These are phyloP conservation scores for Aspergillus hortae DNA, from an alignment of 2,329 filamentous ascomycete genomes.

Conservation along the genomic window DNA sequence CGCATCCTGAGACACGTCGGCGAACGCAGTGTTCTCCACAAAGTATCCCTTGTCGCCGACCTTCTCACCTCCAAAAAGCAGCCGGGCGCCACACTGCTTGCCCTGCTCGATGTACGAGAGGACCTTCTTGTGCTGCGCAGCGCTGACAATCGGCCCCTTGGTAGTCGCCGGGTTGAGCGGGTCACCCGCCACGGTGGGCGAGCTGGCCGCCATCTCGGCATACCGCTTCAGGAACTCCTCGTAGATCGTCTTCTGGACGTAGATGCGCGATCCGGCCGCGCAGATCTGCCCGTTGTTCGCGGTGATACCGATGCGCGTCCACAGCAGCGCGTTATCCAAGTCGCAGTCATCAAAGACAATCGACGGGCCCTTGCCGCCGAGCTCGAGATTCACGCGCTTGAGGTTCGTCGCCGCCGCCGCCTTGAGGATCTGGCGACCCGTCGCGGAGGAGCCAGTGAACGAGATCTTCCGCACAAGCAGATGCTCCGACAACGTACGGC, in stretches of 20 bases:
- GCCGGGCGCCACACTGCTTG: slow-evolving; percentile 16
- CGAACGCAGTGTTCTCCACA: slow-evolving; percentile 59
- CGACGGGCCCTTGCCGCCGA: slow-evolving; percentile 23
- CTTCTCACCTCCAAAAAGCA: slow-evolving; percentile 22
- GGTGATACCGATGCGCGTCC: slow-evolving; percentile 26
- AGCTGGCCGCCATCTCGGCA: slow-evolving; percentile 54
- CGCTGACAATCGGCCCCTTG: slow-evolving; percentile 22
- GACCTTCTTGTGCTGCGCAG: slow-evolving; percentile 19
- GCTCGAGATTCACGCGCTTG: slow-evolving; percentile 20
- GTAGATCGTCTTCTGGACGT: slow-evolving; percentile 31
- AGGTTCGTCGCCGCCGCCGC: slow-evolving; percentile 12
- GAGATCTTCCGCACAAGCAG: slow-evolving; percentile 17
- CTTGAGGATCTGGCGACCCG: slow-evolving; percentile 15
- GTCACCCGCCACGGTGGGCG: slow-evolving; percentile 26
- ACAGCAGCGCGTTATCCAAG: slow-evolving; percentile 25
- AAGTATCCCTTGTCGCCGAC: slow-evolving; percentile 52
- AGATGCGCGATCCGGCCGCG: slow-evolving; percentile 29
- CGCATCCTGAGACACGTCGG: slow-evolving; percentile 48
- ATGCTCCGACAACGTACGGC: slow-evolving; percentile 12
- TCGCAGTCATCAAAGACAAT: slow-evolving; percentile 25
- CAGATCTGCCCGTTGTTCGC: slow-evolving; percentile 33
- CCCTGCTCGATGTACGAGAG: slow-evolving; percentile 22
- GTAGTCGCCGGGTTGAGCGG: slow-evolving; percentile 19
- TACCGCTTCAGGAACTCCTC: slow-evolving; percentile 27
- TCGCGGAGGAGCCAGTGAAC: slow-evolving; percentile 20